These are phyloP conservation scores for Lasiosphaeria hispida DNA, from an alignment of 495 filamentous ascomycete species.

Conservation along the genomic window DNA sequence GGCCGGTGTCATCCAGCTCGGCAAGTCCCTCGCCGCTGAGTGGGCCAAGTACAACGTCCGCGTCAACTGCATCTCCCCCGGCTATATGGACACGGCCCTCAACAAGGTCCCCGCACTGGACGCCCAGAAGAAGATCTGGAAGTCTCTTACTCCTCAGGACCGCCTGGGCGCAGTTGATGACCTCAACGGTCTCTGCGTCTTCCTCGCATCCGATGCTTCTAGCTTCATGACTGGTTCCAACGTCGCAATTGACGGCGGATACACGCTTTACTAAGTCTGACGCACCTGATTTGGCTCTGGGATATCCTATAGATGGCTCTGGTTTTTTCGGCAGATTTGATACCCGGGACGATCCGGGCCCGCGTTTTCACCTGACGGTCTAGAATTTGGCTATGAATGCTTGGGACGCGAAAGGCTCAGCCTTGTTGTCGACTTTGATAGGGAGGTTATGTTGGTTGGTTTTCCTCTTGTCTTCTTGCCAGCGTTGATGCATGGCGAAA, in stretches of 20 bases:
- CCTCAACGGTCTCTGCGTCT: slow-evolving; percentile 74
- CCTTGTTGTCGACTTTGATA: not conserved
- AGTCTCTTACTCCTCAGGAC: slow-evolving; percentile 66
- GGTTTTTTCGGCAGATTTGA: not conserved
- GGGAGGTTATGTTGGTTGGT: not conserved
- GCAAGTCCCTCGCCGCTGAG: slow-evolving; percentile 74
- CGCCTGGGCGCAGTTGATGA: slow-evolving; percentile 73
- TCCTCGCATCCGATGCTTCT: slow-evolving; percentile 70
- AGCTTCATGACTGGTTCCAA: slow-evolving; percentile 78
- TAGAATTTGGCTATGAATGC: not conserved
- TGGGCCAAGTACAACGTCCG: slow-evolving; percentile 74
- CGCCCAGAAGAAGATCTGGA: slow-evolving; percentile 79
- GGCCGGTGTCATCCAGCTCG: slow-evolving; percentile 73
- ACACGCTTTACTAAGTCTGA: slow-evolving; percentile 41
- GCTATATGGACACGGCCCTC: slow-evolving; percentile 77
- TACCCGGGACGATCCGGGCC: slow-evolving; percentile 1
- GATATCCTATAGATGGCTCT: slow-evolving; percentile 4
- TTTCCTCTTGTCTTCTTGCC: not conserved
- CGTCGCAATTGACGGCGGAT: slow-evolving; percentile 69
- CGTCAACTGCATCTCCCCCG: slow-evolving; percentile 75
- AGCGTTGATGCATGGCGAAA: not conserved
- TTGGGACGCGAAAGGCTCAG: not conserved
- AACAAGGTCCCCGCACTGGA: slow-evolving; percentile 72
- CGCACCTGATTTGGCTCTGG: not conserved
- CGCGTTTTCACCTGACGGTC: not conserved